Percentiles rank a stretch among this genome's conserved stretches.
These are phyloP conservation scores for Rhinocladiella mackenziei DNA, from an alignment of 2,329 filamentous ascomycete genomes.

Conservation along the genomic window DNA sequence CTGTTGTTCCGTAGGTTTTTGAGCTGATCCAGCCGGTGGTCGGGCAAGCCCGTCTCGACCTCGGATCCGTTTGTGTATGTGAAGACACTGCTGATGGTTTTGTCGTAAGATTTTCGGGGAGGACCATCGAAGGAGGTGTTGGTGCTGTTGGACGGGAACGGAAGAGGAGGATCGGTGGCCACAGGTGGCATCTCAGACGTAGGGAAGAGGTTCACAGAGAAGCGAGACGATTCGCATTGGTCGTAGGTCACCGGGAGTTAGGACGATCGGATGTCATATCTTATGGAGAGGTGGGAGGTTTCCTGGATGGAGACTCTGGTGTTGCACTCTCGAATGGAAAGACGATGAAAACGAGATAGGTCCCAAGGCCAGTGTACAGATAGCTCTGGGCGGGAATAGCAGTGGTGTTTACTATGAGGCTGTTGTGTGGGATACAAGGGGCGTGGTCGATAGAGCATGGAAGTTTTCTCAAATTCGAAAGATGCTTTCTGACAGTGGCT, in stretches of 20 bases:
- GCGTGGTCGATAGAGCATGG: too few species aligned
- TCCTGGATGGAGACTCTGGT: too few species aligned
- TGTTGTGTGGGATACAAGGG: too few species aligned
- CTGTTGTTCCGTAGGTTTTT: constrained; percentile 27
- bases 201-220: constrained; percentile 4
- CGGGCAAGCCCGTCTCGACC: constrained; percentile 40
- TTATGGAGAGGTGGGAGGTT: constrained; percentile 1
- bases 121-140: constrained; percentile 39
- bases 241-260: constrained; percentile 13
- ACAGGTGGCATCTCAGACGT: constrained; percentile 26
- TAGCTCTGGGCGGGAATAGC: too few species aligned
- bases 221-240: constrained; percentile 15
- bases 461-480: too few species aligned
- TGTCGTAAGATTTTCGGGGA: constrained; percentile 43
- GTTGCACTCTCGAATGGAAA: too few species aligned
- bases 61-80: constrained; percentile 46
- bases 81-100: constrained; percentile 44
- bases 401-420: too few species aligned
- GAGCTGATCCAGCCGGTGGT: constrained; percentile 39
- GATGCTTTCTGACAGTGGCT: too few species aligned
- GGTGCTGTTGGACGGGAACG: constrained; percentile 33
- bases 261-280: constrained; percentile 14
- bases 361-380: too few species aligned
- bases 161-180: constrained; percentile 24
- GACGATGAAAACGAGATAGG: too few species aligned